These are phyloP conservation scores for Eutypa lata DNA, from an alignment of 2,329 filamentous ascomycete genomes.

Conservation along the genomic window DNA sequence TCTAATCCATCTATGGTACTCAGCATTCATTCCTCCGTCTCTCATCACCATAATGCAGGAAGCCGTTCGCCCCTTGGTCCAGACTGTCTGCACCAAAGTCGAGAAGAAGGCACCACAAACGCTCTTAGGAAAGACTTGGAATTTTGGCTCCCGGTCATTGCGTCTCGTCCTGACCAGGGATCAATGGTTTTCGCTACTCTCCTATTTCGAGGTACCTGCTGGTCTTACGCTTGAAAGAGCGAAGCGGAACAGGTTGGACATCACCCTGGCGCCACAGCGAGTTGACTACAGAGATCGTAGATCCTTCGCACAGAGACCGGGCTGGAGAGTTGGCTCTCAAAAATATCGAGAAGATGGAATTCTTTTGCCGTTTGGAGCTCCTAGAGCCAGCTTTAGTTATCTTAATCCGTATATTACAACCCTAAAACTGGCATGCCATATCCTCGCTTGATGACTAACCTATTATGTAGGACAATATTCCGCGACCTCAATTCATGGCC, in stretches of 20 bases:
- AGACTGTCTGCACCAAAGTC: constrained; percentile 12
- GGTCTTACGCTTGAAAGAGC: constrained; percentile 6
- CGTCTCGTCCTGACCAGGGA: constrained; percentile 8
- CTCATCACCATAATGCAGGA: constrained; percentile 1
- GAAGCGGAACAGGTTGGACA: constrained; percentile 1
- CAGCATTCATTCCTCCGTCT: constrained; percentile 1
- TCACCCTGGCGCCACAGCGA: constrained; percentile 6
- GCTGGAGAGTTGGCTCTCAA: constrained; percentile 18
- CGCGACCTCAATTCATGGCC: constrained; percentile 28
- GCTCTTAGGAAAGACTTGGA: constrained; percentile 11
- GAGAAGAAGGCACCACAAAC: constrained; percentile 1
- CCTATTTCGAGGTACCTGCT: constrained; percentile 1
- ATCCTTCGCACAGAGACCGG: constrained; percentile 1
- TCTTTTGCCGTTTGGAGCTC: constrained; percentile 37
- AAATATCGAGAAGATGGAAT: constrained; percentile 36
- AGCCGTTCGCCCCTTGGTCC: constrained; percentile 7
- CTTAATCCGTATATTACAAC: too few species aligned
- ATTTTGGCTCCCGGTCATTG: constrained; percentile 7
- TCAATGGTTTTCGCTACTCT: constrained; percentile 8
- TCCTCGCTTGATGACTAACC: too few species aligned
- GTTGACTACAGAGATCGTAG: constrained; percentile 6
- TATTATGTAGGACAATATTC: constrained; percentile 37
- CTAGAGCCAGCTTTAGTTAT: too few species aligned
- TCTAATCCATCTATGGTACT: constrained; percentile 14
- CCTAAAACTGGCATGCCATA: too few species aligned